Evolutionary conservation across 768 basidiomycete species (phyloP).

Genomic region (Tephrocybe sp.): DNA sequence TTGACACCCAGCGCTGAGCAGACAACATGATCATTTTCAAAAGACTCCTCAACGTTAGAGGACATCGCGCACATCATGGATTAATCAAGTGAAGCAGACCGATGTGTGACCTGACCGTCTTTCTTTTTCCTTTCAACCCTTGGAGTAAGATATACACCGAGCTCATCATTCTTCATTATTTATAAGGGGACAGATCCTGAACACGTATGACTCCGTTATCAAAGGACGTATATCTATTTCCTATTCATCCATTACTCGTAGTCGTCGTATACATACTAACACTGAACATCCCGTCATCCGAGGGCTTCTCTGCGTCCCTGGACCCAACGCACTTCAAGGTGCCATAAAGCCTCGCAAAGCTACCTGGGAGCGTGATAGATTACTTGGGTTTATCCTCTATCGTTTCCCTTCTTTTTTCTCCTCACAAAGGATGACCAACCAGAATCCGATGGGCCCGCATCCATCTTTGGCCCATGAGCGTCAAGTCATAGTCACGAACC

Average conservation of each 20-base stretch:
- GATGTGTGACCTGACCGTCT: background rate
- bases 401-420: background rate
- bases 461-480: too few species aligned
- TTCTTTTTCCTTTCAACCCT: too few species aligned
- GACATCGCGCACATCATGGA: background rate
- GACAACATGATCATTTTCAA: slow-evolving; percentile 4
- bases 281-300: too few species aligned
- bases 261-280: background rate
- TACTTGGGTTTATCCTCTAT: too few species aligned
- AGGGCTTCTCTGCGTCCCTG: too few species aligned
- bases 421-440: background rate
- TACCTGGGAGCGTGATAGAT: too few species aligned
- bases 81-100: background rate
- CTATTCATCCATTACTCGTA: background rate
- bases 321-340: too few species aligned
- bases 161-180: too few species aligned
- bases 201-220: slow-evolving; percentile 3
- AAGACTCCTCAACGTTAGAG: slow-evolving; percentile 1
- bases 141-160: too few species aligned
- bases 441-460: slow-evolving; percentile 4
- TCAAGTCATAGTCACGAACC: too few species aligned
- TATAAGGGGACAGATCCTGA: slow-evolving; percentile 4
- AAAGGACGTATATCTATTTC: background rate
- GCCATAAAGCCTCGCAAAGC: too few species aligned
- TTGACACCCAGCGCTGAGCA: background rate